Conservation (phyloP, 163 green algal species). For the Chloroidium sp. region DNA sequence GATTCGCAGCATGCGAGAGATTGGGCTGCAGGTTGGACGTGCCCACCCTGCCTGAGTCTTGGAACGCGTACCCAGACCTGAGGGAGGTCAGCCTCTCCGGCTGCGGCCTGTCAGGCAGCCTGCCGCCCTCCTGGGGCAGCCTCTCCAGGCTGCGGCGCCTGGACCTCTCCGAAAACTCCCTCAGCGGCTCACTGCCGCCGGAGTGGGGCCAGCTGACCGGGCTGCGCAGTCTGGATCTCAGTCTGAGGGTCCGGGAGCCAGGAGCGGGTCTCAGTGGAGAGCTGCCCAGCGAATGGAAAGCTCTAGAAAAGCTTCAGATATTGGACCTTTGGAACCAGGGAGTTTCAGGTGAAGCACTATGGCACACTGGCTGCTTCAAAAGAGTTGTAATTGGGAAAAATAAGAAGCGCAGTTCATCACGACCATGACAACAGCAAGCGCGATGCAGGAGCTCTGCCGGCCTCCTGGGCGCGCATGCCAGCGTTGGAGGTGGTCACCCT, state of each 20-base stretch:
- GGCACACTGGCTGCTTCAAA: too few relatives aligned
- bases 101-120: background rate
- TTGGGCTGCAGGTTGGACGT: background rate
- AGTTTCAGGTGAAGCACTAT: background rate
- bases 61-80: background rate
- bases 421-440: too few relatives aligned
- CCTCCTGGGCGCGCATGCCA: background rate
- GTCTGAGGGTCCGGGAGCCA: background rate
- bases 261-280: background rate
- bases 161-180: background rate
- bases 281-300: background rate
- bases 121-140: background rate
- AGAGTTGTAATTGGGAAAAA: too few relatives aligned
- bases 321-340: background rate
- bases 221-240: background rate
- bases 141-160: background rate
- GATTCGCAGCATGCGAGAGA: too few relatives aligned
- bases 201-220: background rate
- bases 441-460: background rate
- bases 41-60: background rate
- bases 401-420: too few relatives aligned
- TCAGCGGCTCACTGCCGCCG: background rate
- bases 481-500: background rate
- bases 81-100: background rate
- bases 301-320: background rate